These are phyloP conservation scores for Aspergillus texensis DNA, from an alignment of 2,329 filamentous ascomycete genomes.

Conservation along the genomic window DNA sequence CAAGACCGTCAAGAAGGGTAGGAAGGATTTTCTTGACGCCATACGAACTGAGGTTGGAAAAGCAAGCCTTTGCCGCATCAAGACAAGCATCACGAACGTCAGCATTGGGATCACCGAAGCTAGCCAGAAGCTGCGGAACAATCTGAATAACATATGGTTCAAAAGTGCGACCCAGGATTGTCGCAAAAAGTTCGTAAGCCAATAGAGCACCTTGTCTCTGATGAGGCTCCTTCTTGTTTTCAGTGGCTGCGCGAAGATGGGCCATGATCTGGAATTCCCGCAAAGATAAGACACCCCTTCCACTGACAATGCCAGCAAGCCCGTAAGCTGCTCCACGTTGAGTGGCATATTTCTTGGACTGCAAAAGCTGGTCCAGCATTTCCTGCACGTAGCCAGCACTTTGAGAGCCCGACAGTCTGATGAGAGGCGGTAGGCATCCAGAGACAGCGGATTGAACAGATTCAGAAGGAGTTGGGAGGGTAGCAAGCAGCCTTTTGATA, in stretches of 20 bases:
- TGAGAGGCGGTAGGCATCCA: slow-evolving; percentile 88
- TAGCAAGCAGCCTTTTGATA: slow-evolving; percentile 80
- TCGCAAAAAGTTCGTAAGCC: slow-evolving; percentile 86
- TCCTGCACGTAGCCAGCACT: slow-evolving; percentile 78
- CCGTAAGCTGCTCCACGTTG: slow-evolving; percentile 94
- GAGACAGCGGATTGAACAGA: slow-evolving; percentile 96
- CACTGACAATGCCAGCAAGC: slow-evolving; percentile 83
- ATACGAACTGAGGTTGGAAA: slow-evolving; percentile 88
- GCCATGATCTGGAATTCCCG: slow-evolving; percentile 85
- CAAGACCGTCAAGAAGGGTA: slow-evolving; percentile 85
- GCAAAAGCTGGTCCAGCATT: slow-evolving; percentile 78
- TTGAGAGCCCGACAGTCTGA: slow-evolving; percentile 77
- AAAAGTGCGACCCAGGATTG: slow-evolving; percentile 83
- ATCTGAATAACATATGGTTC: slow-evolving; percentile 97
- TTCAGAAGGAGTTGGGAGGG: slow-evolving; percentile 91
- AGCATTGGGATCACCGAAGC: slow-evolving; percentile 84
- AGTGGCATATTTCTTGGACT: slow-evolving; percentile 87
- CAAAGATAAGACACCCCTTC: slow-evolving; percentile 80
- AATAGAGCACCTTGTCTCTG: slow-evolving; percentile 87
- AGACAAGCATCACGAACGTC: slow-evolving; percentile 93
- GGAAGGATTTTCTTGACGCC: slow-evolving; percentile 95
- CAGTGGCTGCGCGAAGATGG: slow-evolving; percentile 76
- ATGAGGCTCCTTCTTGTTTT: slow-evolving; percentile 91
- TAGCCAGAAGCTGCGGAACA: slow-evolving; percentile 83
- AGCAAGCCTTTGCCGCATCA: slow-evolving; percentile 91